A percentile compares a stretch with the other conserved stretches of the same genome.
Evolutionary conservation across 2,329 filamentous ascomycete genomes (phyloP).

Genomic region (Pezicula radicicola): DNA sequence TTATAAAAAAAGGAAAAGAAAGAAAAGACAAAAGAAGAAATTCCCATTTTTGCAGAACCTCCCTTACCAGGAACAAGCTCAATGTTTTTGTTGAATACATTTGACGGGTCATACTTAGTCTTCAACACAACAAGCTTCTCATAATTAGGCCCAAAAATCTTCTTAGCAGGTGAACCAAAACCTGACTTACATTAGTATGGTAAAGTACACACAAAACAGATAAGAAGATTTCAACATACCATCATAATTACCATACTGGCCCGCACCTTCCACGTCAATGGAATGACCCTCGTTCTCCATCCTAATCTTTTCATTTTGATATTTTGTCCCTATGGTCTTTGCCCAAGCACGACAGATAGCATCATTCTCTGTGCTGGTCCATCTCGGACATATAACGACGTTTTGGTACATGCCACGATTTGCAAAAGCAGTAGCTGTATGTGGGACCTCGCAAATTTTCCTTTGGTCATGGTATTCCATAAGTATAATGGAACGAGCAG

Average conservation of each 20-base stretch:
- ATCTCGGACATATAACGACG: slow-evolving; percentile 24
- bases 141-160: slow-evolving; percentile 41
- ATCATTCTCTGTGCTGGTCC: slow-evolving; percentile 20
- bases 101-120: slow-evolving; percentile 41
- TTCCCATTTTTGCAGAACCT: no score
- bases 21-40: no score
- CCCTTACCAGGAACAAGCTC: background rate
- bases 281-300: slow-evolving; percentile 5
- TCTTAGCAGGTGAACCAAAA: slow-evolving; percentile 8
- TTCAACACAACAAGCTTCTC: slow-evolving; percentile 38
- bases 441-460: slow-evolving; percentile 14
- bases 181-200: slow-evolving; percentile 3
- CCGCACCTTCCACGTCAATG: slow-evolving; percentile 7
- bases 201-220: background rate
- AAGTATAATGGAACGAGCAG: slow-evolving; percentile 14
- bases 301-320: slow-evolving; percentile 3
- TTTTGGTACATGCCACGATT: slow-evolving; percentile 25
- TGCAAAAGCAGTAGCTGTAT: slow-evolving; percentile 20
- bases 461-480: slow-evolving; percentile 17
- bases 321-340: slow-evolving; percentile 8
- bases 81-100: slow-evolving; percentile 35
- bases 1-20: no score
- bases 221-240: slow-evolving; percentile 4
- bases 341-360: slow-evolving; percentile 13
- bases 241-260: slow-evolving; percentile 21